phyloP scores from a whole-genome alignment of 2,329 filamentous ascomycete species.

The Sarocladium brachiariae region DNA sequence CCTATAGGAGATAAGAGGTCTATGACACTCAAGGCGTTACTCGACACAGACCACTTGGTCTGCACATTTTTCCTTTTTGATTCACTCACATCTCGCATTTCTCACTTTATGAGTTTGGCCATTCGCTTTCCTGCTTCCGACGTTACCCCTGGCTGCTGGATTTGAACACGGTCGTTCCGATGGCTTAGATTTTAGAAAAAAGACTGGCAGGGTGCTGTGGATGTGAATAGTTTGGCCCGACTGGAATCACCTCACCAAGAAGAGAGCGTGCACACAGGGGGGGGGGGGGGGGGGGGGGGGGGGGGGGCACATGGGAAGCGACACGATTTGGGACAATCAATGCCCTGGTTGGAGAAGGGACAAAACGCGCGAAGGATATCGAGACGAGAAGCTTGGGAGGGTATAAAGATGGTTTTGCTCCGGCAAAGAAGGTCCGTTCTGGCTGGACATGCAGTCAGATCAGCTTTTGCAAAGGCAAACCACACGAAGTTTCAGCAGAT shows the following conservation, averaged over 20 bases:
- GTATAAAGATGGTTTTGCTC: no score
- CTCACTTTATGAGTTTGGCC: not conserved
- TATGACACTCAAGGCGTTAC: not conserved
- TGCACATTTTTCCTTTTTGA: not conserved
- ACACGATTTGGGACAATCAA: no score
- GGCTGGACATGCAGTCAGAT: no score
- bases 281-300: no score
- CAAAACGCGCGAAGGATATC: not conserved
- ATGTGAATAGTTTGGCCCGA: not conserved
- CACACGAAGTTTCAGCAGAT: no score
- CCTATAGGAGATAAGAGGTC: not conserved
- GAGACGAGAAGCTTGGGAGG: no score
- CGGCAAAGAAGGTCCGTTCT: no score
- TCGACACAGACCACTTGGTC: not conserved
- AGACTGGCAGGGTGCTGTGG: not conserved
- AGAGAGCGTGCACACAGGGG: no score
- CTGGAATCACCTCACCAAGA: no score
- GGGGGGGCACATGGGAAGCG: not conserved
- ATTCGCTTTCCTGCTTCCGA: not conserved
- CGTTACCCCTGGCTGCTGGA: conserved; percentile 1
- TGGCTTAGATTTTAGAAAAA: not conserved
- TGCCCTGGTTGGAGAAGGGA: no score
- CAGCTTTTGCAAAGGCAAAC: no score
- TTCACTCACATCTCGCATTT: not conserved
- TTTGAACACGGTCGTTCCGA: not conserved